phyloP scores from a whole-genome alignment of 768 basidiomycete species.

The Panellus pusillus region DNA sequence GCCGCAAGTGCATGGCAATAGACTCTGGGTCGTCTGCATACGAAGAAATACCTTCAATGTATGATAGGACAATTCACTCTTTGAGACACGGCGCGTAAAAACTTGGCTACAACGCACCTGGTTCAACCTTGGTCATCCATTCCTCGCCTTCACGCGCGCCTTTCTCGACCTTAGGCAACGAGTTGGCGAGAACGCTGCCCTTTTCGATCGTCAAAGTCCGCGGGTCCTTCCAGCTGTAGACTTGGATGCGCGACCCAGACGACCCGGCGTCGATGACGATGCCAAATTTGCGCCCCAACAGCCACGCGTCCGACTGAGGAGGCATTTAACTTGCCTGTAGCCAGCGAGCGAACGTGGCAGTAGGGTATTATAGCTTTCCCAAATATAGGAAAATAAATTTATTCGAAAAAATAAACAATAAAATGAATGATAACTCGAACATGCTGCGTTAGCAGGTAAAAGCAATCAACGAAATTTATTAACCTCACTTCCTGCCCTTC shows the following conservation, averaged over 20 bases:
- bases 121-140: conserved; percentile 92
- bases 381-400: neutral
- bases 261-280: conserved; percentile 98
- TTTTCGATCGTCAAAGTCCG: conserved; percentile 49
- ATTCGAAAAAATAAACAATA: too few relatives aligned
- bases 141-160: conserved; percentile 77
- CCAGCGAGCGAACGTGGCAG: conserved; percentile 10
- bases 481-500: too few relatives aligned
- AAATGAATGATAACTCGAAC: too few relatives aligned
- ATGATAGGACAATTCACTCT: neutral
- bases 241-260: conserved; percentile 92
- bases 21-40: conserved; percentile 68
- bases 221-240: conserved; percentile 96
- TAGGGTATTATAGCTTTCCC: neutral
- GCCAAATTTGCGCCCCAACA: conserved; percentile 79
- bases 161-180: conserved; percentile 87
- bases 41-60: conserved; percentile 75
- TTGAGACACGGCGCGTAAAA: conserved; percentile 12
- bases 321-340: conserved; percentile 50
- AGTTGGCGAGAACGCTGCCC: conserved; percentile 50
- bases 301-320: conserved; percentile 78
- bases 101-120: conserved; percentile 58
- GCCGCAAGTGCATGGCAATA: conserved; percentile 75
- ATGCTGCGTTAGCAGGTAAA: too few relatives aligned
- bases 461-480: too few relatives aligned